Base-by-base conservation (phyloP, 148 eudicot genomes). In the Camellia lanceoleosa region DNA sequence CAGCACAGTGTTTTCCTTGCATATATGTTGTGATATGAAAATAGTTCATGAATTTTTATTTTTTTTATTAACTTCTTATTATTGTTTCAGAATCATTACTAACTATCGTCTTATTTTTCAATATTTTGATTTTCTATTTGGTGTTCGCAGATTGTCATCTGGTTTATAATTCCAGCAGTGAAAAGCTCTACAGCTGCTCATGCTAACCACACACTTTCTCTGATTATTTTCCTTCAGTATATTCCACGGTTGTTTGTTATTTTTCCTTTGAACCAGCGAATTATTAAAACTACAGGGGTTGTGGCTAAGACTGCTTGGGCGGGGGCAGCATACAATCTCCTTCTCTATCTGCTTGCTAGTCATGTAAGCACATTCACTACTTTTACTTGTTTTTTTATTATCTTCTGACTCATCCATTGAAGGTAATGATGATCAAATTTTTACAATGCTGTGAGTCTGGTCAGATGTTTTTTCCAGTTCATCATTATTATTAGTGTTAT, bases 271-370 rank as follows among this genome's bases (percentile, higher is more conserved):
- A 91, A 93, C 74, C 88, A 80, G 19, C 82, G 85, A 73, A 95
- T 95, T 71, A 67, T 88, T 16, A 95, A 95, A 73, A 89, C 90
- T 12, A 91, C 97, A 3, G 98, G 98, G 47, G 89, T 92, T 41
- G 86, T 91, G 3, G 95, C 98, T 16, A 91, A 87, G 68, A 95
- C 91, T 68, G 93, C 96, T 56, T 90, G 92, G 97, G 85, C 97
- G 20, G 98, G 98, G 70, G 98, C 97, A 11, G 94, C 89, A 43
- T 95, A 91, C 78, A 93, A 95, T 70, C 86, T 95, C 77, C 82
- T 91, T 75, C 89, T 95, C 51, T 95, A 88, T 75, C 78, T 95
- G 78, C 83, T 95, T 46, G 97, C 94, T 58, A 87, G 92, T 75
- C 98, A 95, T 85, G 98, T 94, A 86, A 89, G 95, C 67, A 74